Percentiles rank a stretch among this genome's conserved stretches.
These are phyloP conservation scores for Leishmania turanica DNA, from an alignment of 208 protist species.

Conservation along the genomic window DNA sequence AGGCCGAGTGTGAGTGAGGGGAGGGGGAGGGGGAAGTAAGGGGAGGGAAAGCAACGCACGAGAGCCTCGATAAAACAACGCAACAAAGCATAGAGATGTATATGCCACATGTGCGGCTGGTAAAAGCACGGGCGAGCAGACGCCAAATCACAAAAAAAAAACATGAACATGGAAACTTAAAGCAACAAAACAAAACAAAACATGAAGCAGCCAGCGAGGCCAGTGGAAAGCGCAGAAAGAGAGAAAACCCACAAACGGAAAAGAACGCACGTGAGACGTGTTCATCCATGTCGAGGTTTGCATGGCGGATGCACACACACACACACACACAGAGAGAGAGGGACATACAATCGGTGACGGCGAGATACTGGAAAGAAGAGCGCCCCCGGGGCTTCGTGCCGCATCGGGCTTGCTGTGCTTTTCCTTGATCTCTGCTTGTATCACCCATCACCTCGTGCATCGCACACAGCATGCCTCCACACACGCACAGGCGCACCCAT, in stretches of 20 bases:
- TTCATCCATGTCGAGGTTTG: background rate
- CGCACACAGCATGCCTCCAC: background rate
- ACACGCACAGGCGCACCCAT: background rate
- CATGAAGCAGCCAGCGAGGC: background rate
- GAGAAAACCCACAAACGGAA: background rate
- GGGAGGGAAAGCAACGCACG: background rate
- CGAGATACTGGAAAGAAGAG: background rate
- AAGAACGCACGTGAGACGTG: background rate
- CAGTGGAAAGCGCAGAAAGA: background rate
- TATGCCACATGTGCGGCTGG: too few species aligned
- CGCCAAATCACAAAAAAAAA: too few species aligned
- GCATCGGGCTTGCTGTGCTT: background rate
- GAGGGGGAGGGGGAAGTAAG: too few species aligned
- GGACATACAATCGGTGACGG: background rate
- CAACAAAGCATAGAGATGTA: too few species aligned
- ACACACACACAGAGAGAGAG: background rate
- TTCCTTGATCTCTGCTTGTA: background rate
- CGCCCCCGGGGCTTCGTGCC: background rate
- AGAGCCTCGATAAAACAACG: background rate
- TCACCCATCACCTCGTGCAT: background rate
- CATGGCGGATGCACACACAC: background rate
- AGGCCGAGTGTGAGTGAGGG: background rate
- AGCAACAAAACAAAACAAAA: too few species aligned
- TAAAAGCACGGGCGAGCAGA: too few species aligned
- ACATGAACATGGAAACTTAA: too few species aligned